Evolutionary conservation across 2,329 filamentous ascomycete genomes (phyloP), one percentile per base, ranked within the genome.

Genomic region (Pseudofabraea citricarpa): DNA sequence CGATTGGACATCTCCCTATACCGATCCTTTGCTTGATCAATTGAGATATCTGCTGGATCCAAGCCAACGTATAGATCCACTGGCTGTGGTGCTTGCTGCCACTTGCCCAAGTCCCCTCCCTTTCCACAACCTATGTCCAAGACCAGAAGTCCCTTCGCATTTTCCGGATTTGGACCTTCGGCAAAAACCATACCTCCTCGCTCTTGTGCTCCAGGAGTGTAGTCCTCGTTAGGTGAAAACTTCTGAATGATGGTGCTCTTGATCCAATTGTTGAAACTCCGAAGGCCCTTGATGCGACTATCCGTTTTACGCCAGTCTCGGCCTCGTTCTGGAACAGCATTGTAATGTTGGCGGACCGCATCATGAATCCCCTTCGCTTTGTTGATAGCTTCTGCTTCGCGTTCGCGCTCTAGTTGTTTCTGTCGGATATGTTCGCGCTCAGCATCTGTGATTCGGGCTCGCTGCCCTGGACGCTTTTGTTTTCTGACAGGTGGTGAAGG

Each of bases 201-300:
- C 57, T 79, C 74, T 49, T 74, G 70, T 35, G 75, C 79, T 29
- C 77, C 77, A 2, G 83, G 78, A 1, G 77, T 70, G 53, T 83
- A 83, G 48, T 87, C 82, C 63, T 91, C 86, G 51, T 84, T 82
- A 0, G 87, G 86, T 4, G 88, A 89, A 68, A 96, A 97, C 63
- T 95, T 96, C 62, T 97, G 90, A 54, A 98, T 97, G 55, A 97
- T 80, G 39, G 87, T 91, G 61, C 89, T 95, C 73, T 98, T 98
- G 68, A 98, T 79, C 93, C 93, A 98, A 66, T 98, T 98, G 70
- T 98, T 98, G 73, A 95, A 93, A 54, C 86, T 88, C 41, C 93
- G 81, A 41, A 98, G 71, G 1, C 93, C 93, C 68, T 94, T 95
- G 71, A 98, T 98, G 58, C 87, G 85, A 64, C 87, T 95, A 58